Conservation (phyloP, 2,329 filamentous ascomycete species). For the Cyphellophora europaea region DNA sequence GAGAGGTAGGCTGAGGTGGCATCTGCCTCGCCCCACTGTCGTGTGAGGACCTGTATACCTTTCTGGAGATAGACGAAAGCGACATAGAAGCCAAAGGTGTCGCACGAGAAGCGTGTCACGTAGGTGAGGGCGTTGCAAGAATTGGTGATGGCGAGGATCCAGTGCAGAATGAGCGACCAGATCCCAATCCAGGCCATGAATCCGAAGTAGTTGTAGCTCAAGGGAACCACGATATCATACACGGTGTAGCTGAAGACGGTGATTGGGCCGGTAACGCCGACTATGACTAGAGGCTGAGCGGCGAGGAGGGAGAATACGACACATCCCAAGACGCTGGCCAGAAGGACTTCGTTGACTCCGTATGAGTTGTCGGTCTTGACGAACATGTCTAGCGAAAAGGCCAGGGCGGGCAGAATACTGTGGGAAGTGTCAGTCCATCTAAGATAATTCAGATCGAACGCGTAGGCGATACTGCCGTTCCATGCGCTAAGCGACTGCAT, state of each 20-base stretch:
- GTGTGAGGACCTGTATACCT: slow-evolving; percentile 73
- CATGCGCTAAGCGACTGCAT: too few species aligned
- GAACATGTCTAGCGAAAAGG: slow-evolving; percentile 91
- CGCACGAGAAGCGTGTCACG: slow-evolving; percentile 84
- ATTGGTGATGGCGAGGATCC: slow-evolving; percentile 73
- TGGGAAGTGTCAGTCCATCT: slow-evolving; percentile 5
- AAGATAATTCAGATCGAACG: slow-evolving; percentile 1
- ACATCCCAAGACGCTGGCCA: slow-evolving; percentile 72
- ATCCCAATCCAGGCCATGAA: slow-evolving; percentile 92
- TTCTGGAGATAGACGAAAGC: slow-evolving; percentile 89
- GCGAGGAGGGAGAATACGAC: slow-evolving; percentile 73
- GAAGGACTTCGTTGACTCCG: slow-evolving; percentile 83
- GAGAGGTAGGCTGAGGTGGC: slow-evolving; percentile 65
- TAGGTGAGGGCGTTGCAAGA: slow-evolving; percentile 82
- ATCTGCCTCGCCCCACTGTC: slow-evolving; percentile 54
- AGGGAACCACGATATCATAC: slow-evolving; percentile 73
- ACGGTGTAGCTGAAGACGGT: slow-evolving; percentile 93
- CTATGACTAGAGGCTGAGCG: slow-evolving; percentile 80
- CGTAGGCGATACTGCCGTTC: too few species aligned
- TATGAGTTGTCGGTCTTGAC: slow-evolving; percentile 76
- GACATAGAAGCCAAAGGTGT: slow-evolving; percentile 87
- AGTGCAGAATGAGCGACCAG: slow-evolving; percentile 79
- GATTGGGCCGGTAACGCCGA: slow-evolving; percentile 83
- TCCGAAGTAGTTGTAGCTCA: slow-evolving; percentile 70
- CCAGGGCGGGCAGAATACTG: slow-evolving; percentile 77